A percentile compares a stretch with the other conserved stretches of the same genome.
Conservation (phyloP, 78 protist species). For the Chrysochromulina parva region DNA sequence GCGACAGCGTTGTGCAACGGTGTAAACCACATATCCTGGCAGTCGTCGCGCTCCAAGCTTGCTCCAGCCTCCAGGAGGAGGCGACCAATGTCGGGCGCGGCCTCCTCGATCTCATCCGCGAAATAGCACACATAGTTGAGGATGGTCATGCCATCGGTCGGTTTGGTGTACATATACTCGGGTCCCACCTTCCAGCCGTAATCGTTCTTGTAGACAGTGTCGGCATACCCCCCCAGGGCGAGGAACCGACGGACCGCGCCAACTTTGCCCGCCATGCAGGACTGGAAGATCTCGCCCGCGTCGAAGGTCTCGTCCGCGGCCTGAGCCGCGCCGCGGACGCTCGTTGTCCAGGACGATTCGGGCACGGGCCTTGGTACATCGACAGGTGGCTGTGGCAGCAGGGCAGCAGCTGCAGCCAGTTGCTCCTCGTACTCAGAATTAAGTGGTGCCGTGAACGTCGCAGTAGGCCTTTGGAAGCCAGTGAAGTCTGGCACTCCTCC, state of each 20-base stretch:
- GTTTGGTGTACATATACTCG: background rate
- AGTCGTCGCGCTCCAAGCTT: background rate
- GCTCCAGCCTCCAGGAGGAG: background rate
- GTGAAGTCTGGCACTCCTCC: too few relatives aligned
- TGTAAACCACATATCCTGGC: background rate
- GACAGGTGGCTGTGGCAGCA: too few relatives aligned
- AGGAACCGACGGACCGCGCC: background rate
- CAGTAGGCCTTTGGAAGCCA: too few relatives aligned
- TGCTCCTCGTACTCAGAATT: too few relatives aligned
- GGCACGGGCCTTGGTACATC: too few relatives aligned
- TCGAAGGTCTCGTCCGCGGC: too few relatives aligned
- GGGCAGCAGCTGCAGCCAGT: too few relatives aligned
- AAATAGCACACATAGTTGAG: background rate
- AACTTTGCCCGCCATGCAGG: background rate
- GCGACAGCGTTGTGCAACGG: slow-evolving; percentile 20
- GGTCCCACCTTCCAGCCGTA: slow-evolving; percentile 16
- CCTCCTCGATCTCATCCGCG: background rate
- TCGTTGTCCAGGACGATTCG: too few relatives aligned
- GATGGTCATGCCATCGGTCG: background rate
- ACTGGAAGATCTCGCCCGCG: background rate
- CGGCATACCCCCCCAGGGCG: background rate
- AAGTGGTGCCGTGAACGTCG: too few relatives aligned
- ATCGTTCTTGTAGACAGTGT: background rate
- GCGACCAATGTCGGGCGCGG: background rate
- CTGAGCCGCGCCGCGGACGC: too few relatives aligned